Percentiles rank a stretch among this genome's conserved stretches.
Conservation (phyloP, 140 eudicot genomes). For the Stevia rebaudiana region DNA sequence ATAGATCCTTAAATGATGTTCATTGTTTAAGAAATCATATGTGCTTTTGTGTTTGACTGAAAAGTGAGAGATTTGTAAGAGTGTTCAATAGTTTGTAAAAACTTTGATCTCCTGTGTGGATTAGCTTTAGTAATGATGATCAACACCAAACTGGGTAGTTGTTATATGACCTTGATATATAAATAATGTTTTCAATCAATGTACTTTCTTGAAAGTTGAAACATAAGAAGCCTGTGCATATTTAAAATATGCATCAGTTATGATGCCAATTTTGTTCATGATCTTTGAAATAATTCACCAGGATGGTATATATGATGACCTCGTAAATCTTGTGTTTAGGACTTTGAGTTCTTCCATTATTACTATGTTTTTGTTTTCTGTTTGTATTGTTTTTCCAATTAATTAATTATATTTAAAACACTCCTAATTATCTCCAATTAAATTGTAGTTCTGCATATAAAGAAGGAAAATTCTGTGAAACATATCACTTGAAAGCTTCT, state of each 20-base stretch:
- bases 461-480: conserved; percentile 80
- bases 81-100: no score
- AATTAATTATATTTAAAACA: not conserved
- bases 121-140: no score
- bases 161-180: no score
- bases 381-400: conserved; percentile 13
- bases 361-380: conserved; percentile 14
- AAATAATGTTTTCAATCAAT: conserved; percentile 1
- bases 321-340: conserved; percentile 5
- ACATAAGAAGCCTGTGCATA: not conserved
- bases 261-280: conserved; percentile 12
- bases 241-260: not conserved
- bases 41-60: not conserved
- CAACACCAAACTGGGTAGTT: no score
- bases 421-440: conserved; percentile 10
- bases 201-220: conserved; percentile 3
- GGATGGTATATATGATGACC: conserved; percentile 5
- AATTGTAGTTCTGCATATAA: conserved; percentile 57
- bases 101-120: no score
- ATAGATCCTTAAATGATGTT: conserved; percentile 1
- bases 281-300: not conserved
- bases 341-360: not conserved
- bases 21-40: not conserved
- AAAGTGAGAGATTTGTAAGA: no score
- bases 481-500: conserved; percentile 65